A percentile compares a stretch with the other conserved stretches of the same genome.
Evolutionary conservation across 805 yeast species (phyloP).

Genomic region (Sporopachydermia lactativora): DNA sequence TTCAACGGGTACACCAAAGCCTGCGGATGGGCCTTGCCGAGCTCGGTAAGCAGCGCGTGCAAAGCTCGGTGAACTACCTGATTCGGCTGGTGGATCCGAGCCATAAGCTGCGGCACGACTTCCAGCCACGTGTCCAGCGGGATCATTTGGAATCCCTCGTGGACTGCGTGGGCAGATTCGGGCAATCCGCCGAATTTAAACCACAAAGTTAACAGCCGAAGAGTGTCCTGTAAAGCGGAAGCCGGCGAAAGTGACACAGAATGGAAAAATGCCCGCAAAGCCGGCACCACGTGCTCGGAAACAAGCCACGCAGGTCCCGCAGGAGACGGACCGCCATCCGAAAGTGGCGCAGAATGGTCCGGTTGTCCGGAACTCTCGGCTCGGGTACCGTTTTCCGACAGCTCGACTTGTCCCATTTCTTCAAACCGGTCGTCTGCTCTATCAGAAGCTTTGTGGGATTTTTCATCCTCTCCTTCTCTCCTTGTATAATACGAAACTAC

Average conservation of each 20-base stretch:
- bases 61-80: slow-evolving; percentile 69
- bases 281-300: slow-evolving; percentile 86
- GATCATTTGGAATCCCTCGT: slow-evolving; percentile 81
- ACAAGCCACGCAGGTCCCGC: slow-evolving; percentile 39
- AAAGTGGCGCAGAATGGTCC: slow-evolving; percentile 7
- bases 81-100: slow-evolving; percentile 93
- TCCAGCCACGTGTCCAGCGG: slow-evolving; percentile 90
- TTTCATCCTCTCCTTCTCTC: slow-evolving; percentile 13
- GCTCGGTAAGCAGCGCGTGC: slow-evolving; percentile 64
- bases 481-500: slow-evolving; percentile 55
- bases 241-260: slow-evolving; percentile 80
- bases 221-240: slow-evolving; percentile 83
- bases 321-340: slow-evolving; percentile 8
- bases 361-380: slow-evolving; percentile 5
- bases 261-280: slow-evolving; percentile 90
- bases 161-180: slow-evolving; percentile 82
- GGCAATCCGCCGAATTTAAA: slow-evolving; percentile 89
- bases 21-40: slow-evolving; percentile 95
- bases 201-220: slow-evolving; percentile 86
- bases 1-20: slow-evolving; percentile 91
- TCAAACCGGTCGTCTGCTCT: slow-evolving; percentile 9
- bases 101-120: slow-evolving; percentile 88
- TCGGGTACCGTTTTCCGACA: slow-evolving; percentile 11
- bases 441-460: slow-evolving; percentile 12
- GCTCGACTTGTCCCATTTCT: slow-evolving; percentile 19